phyloP scores from a whole-genome alignment of 192 early-diverging fungal species.

The Globomyces pollinis-pini region DNA sequence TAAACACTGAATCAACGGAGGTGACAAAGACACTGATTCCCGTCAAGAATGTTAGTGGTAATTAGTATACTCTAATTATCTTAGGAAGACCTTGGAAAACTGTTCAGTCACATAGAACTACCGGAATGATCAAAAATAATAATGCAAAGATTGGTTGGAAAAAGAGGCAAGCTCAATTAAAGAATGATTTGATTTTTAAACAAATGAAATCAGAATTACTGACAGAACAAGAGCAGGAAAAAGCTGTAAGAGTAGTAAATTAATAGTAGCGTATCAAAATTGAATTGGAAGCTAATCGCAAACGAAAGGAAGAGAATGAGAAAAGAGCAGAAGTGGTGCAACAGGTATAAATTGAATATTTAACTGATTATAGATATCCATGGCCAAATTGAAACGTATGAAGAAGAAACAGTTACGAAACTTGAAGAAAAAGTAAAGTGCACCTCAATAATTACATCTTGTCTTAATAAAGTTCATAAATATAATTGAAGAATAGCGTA shows the following conservation, averaged over 20 bases:
- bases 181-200: conserved; percentile 35
- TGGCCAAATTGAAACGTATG: conserved; percentile 44
- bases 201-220: conserved; percentile 45
- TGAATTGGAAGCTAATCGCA: conserved; percentile 42
- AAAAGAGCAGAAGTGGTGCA: conserved; percentile 34
- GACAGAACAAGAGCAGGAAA: conserved; percentile 37
- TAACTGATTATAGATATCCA: conserved; percentile 14
- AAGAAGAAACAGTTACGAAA: conserved; percentile 39
- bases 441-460: not conserved
- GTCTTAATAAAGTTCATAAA: not conserved
- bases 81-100: conserved; percentile 8
- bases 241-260: conserved; percentile 28
- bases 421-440: conserved; percentile 4
- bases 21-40: not conserved
- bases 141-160: conserved; percentile 32
- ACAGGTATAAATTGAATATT: conserved; percentile 22
- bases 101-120: not conserved
- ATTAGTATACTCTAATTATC: not conserved
- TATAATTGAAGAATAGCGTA: not conserved
- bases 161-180: conserved; percentile 40
- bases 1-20: not conserved
- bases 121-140: conserved; percentile 6
- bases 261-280: conserved; percentile 31
- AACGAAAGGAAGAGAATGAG: conserved; percentile 44
- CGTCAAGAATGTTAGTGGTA: not conserved